These are phyloP conservation scores for Trichomonascus vanleenenianus DNA, from an alignment of 805 yeast genomes.

Conservation along the genomic window DNA sequence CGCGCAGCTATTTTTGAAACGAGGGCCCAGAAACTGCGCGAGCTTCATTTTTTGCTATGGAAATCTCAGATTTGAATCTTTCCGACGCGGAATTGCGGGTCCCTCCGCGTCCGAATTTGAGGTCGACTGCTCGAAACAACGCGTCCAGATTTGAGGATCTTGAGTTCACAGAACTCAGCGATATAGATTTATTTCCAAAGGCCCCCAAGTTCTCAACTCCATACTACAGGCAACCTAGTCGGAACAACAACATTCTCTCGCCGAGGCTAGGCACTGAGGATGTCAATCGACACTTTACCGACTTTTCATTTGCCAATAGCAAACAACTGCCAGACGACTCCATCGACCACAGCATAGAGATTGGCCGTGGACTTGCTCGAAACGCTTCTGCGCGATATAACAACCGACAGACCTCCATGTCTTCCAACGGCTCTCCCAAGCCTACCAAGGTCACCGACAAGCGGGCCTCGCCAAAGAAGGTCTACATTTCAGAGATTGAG, in stretches of 20 bases:
- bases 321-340: conserved; percentile 2
- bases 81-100: too few species aligned
- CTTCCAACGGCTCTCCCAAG: not conserved
- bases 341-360: conserved; percentile 6
- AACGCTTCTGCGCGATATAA: not conserved
- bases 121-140: too few species aligned
- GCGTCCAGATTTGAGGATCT: too few species aligned
- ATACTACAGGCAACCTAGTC: too few species aligned
- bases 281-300: conserved; percentile 9
- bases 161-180: too few species aligned
- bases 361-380: conserved; percentile 5
- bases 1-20: too few species aligned
- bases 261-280: conserved; percentile 9
- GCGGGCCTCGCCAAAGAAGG: conserved; percentile 1
- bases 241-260: conserved; percentile 7
- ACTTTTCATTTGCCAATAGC: conserved; percentile 8
- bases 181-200: too few species aligned
- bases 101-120: too few species aligned
- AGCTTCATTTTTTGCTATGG: too few species aligned
- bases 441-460: conserved; percentile 5
- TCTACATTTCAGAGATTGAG: not conserved
- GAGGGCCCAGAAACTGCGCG: too few species aligned
- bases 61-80: too few species aligned
- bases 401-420: conserved; percentile 1
- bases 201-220: too few species aligned